phyloP scores from a whole-genome alignment of 83 land plant species.

The Diphasiastrum complanatum region DNA sequence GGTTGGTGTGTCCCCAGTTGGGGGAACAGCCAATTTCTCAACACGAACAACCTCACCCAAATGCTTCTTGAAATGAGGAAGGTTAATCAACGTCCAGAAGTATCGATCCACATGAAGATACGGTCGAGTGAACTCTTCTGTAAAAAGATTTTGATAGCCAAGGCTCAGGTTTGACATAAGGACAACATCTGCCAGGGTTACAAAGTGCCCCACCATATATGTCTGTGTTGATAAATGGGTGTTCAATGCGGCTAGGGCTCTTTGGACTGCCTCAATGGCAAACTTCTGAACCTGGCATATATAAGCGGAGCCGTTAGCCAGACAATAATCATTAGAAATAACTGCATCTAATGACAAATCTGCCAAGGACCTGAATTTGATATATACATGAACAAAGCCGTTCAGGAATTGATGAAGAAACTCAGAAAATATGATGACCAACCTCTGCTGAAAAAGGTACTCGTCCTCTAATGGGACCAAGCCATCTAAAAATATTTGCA shows the following conservation, averaged over 20 bases:
- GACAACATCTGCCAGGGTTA: slow-evolving; percentile 80
- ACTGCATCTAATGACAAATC: too few species aligned
- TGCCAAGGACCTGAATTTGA: not conserved
- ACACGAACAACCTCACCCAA: slow-evolving; percentile 81
- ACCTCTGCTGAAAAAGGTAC: slow-evolving; percentile 46
- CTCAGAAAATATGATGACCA: not conserved
- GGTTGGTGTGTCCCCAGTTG: too few species aligned
- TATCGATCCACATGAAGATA: slow-evolving; percentile 88
- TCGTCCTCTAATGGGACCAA: slow-evolving; percentile 48
- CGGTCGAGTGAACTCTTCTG: slow-evolving; percentile 60
- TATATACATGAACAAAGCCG: too few species aligned
- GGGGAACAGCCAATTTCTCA: too few species aligned
- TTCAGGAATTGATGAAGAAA: not conserved
- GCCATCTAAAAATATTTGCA: slow-evolving; percentile 39
- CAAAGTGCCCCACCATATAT: slow-evolving; percentile 65
- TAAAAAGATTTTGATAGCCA: slow-evolving; percentile 39
- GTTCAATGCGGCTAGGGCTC: slow-evolving; percentile 50
- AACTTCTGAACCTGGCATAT: slow-evolving; percentile 46
- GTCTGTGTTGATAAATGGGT: slow-evolving; percentile 51
- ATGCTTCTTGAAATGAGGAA: slow-evolving; percentile 65
- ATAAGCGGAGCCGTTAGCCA: not conserved
- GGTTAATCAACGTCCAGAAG: slow-evolving; percentile 78
- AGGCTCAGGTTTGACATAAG: slow-evolving; percentile 46
- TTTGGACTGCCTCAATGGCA: slow-evolving; percentile 42
- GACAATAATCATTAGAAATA: too few species aligned